Conservation (phyloP, 2,329 filamentous ascomycete genomes). For the Bipolaris oryzae region DNA sequence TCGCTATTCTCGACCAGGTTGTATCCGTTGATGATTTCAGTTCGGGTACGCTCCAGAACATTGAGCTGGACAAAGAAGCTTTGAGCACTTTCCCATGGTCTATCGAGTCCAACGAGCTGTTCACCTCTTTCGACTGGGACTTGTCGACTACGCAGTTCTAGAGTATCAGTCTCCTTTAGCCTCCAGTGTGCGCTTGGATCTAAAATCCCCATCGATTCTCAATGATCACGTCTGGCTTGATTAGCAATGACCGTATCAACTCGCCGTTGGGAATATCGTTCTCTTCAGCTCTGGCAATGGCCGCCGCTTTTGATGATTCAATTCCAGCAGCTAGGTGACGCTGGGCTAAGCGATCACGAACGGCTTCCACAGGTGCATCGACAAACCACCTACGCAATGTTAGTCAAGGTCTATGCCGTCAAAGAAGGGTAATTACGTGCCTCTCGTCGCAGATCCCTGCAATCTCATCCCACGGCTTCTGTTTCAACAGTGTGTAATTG, state of each 20-base stretch:
- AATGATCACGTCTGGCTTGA: slow-evolving; percentile 27
- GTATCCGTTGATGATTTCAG: slow-evolving; percentile 28
- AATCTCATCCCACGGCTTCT: slow-evolving; percentile 28
- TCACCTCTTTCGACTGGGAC: slow-evolving; percentile 35
- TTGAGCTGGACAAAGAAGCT: slow-evolving; percentile 25
- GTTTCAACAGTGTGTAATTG: slow-evolving; percentile 35
- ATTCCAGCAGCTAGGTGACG: slow-evolving; percentile 34
- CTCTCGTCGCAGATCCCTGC: slow-evolving; percentile 24
- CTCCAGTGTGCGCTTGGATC: neutral
- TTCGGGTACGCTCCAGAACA: slow-evolving; percentile 23
- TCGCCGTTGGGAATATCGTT: slow-evolving; percentile 36
- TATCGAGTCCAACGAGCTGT: slow-evolving; percentile 32
- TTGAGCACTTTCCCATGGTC: slow-evolving; percentile 36
- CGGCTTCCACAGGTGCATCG: slow-evolving; percentile 24
- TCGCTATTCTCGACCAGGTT: slow-evolving; percentile 34
- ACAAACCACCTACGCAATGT: slow-evolving; percentile 31
- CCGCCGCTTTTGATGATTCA: slow-evolving; percentile 27
- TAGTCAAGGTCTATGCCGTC: neutral
- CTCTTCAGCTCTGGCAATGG: slow-evolving; percentile 29
- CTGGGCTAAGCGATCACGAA: slow-evolving; percentile 25
- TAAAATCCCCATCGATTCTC: slow-evolving; percentile 15
- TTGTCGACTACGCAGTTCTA: slow-evolving; percentile 26
- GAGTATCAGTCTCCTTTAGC: neutral
- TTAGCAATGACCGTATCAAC: slow-evolving; percentile 28
- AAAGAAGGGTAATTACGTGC: slow-evolving; percentile 11